Evolutionary conservation across 257 asterid genomes (phyloP), one percentile per base, ranked within the genome.

Genomic region (Asclepias syriaca): DNA sequence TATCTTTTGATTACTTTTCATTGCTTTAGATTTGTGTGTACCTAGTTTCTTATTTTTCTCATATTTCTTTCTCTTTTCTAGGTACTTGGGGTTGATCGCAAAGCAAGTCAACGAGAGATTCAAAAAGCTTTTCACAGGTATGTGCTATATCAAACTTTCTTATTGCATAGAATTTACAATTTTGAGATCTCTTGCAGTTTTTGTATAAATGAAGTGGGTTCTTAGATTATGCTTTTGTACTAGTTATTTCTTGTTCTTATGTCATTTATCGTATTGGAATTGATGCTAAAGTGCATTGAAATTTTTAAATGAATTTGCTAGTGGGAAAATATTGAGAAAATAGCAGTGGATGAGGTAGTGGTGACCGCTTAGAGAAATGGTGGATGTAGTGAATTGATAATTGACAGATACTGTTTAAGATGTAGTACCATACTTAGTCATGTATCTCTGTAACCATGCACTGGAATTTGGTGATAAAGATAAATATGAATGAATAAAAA

Each of bases 41-140:
- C 45, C 27, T 46, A 43, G 39, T 60, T 49, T 22, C 16, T 45
- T n/a, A 7, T 7, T 54, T 68, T 59, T 65, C 61, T 80, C 72
- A 76, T 57, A 16, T 43, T 9, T 9, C 46, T 7, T 24, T 64
- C 16, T 39, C 6, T 43, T n/a, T 68, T 24, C 19, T 83, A 95
- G 99, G 97, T 88, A 4, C 96, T 95, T 60, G 98, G 99, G 74
- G 96, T 95, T 57, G 98, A 92, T 72, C 81, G 76, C 70, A 87
- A 72, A 12, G 96, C 97, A 11, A 88, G 87, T 76, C 93, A 90
- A 78, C 90, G 99, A 0, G 98, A 95, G 55, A 90, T 95, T 78
- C 98, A 95, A 49, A 95, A 95, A 66, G 97, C 99, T 71, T 95
- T 95, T 77, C 99, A 95, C 90, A 94, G 91, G 97, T 94, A 89